Conservation (phyloP, 441 rosid genomes). For the Populus tomentosa region DNA sequence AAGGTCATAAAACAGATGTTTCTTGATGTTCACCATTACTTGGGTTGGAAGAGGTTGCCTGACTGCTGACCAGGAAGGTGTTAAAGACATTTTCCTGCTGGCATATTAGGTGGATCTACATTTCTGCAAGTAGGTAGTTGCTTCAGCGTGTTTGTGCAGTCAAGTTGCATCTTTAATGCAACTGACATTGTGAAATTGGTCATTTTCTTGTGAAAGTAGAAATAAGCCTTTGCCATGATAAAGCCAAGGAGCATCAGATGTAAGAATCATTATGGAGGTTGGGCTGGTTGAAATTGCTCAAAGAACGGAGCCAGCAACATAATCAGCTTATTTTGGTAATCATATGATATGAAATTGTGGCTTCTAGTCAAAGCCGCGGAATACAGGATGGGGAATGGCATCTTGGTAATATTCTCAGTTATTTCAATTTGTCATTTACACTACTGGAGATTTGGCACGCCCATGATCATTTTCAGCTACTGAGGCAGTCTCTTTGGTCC, state of each 20-base stretch:
- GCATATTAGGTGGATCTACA: constrained; percentile 2
- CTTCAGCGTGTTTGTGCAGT: neutral
- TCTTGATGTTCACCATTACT: constrained; percentile 2
- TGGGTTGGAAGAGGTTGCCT: constrained; percentile 15
- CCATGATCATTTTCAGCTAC: neutral
- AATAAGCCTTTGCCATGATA: neutral
- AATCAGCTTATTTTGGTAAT: neutral
- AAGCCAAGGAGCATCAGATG: constrained; percentile 1
- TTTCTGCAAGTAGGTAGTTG: constrained; percentile 2
- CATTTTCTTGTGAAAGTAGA: neutral
- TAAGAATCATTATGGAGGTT: neutral
- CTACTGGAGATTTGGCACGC: neutral
- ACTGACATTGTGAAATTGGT: neutral
- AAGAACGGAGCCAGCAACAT: neutral
- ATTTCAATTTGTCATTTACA: neutral
- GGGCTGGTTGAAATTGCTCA: neutral
- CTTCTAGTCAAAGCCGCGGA: neutral
- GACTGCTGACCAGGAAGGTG: constrained; percentile 11
- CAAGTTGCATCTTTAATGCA: neutral
- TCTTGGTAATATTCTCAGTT: neutral
- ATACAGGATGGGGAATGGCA: neutral
- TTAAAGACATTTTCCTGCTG: neutral
- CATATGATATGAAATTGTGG: neutral
- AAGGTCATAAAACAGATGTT: constrained; percentile 9
- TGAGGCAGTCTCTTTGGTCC: neutral